Conservation (phyloP, 2,329 filamentous ascomycete genomes). For the Xylaria hypoxylon region DNA sequence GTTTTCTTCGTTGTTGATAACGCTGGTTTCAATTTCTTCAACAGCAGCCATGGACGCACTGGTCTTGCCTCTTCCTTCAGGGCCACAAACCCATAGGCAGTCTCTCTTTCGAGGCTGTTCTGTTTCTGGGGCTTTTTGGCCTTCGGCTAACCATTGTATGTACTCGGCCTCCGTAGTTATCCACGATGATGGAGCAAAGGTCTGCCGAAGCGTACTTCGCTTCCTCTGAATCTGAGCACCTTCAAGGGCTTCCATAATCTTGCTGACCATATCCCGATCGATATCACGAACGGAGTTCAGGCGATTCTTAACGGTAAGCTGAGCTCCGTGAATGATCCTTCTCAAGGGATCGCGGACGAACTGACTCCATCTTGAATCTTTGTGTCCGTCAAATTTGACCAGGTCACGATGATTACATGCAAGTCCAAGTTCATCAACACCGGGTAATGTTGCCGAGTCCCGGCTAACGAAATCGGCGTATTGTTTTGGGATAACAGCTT, state of each 20-base stretch:
- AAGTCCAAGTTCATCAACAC: conserved; percentile 52
- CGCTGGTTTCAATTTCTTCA: conserved; percentile 51
- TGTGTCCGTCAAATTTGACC: conserved; percentile 57
- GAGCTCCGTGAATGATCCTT: conserved; percentile 53
- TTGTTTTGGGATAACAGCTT: conserved; percentile 50
- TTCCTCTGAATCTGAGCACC: conserved; percentile 52
- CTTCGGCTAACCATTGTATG: conserved; percentile 51
- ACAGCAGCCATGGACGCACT: conserved; percentile 56
- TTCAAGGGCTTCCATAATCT: conserved; percentile 51
- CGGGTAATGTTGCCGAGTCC: conserved; percentile 56
- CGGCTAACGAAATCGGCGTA: conserved; percentile 55
- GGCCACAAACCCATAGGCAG: conserved; percentile 56
- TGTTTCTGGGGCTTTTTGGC: conserved; percentile 12
- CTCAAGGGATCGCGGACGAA: conserved; percentile 55
- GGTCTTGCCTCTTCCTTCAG: conserved; percentile 57
- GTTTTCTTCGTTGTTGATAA: conserved; percentile 41
- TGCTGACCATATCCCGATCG: conserved; percentile 51
- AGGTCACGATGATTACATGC: conserved; percentile 55
- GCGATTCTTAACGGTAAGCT: conserved; percentile 53
- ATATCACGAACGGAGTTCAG: conserved; percentile 54
- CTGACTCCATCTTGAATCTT: conserved; percentile 53
- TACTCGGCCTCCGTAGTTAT: conserved; percentile 54
- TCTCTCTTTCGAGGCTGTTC: conserved; percentile 43
- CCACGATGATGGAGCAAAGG: conserved; percentile 54
- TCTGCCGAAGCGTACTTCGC: conserved; percentile 48